Conservation (phyloP, 768 basidiomycete species). For the Mycena rebaudengoi region DNA sequence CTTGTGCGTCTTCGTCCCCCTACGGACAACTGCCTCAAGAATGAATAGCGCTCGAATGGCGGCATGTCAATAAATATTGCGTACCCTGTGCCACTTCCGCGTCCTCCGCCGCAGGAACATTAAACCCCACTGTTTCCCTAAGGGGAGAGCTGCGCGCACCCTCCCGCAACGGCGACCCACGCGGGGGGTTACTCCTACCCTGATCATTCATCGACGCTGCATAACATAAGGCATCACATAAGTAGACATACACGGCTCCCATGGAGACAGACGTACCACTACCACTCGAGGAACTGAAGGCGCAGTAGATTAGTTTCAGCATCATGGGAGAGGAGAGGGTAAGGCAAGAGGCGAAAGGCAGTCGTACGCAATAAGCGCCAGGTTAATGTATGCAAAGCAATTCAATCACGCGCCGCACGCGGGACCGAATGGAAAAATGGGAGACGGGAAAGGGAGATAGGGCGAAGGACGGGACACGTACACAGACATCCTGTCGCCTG, state of each 20-base stretch:
- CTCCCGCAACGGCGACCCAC: constrained; percentile 16
- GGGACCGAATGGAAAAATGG: not conserved
- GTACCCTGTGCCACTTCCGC: too few species aligned
- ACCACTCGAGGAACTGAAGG: constrained; percentile 18
- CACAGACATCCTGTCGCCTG: constrained; percentile 25
- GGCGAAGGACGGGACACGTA: constrained; percentile 6
- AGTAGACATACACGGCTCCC: too few species aligned
- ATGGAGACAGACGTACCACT: constrained; percentile 19
- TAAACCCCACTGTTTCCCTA: constrained; percentile 16
- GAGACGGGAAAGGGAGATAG: not conserved
- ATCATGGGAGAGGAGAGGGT: constrained; percentile 1
- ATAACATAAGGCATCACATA: too few species aligned
- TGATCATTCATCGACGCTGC: not conserved
- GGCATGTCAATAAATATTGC: too few species aligned
- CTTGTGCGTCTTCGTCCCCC: not conserved
- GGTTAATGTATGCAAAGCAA: not conserved
- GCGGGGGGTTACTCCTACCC: not conserved
- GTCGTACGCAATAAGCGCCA: too few species aligned
- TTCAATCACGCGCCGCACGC: constrained; percentile 5
- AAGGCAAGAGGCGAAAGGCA: not conserved
- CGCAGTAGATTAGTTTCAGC: constrained; percentile 9
- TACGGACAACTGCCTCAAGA: too few species aligned
- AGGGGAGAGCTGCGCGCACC: constrained; percentile 13
- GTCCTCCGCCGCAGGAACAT: not conserved
- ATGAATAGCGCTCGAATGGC: too few species aligned